Percentiles rank a stretch among this genome's conserved stretches.
phyloP scores from a whole-genome alignment of 2,329 filamentous ascomycete genomes.

The Epichloe hybrida region DNA sequence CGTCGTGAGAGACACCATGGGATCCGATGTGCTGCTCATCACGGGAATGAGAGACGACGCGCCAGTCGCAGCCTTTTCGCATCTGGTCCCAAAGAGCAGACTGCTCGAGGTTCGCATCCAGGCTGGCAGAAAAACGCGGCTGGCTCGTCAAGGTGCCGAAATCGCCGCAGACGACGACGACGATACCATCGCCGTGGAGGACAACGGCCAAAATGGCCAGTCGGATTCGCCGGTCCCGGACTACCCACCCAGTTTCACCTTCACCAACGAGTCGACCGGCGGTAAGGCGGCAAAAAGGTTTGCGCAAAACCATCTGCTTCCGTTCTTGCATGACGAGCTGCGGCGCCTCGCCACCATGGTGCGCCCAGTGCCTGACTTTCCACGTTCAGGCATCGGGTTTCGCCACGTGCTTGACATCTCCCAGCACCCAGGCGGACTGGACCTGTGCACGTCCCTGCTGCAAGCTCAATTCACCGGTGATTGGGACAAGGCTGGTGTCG shows the following conservation, averaged over 20 bases:
- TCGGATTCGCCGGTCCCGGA: neutral
- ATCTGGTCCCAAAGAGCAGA: slow-evolving; percentile 36
- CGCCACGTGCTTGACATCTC: slow-evolving; percentile 43
- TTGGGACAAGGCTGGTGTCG: slow-evolving; percentile 30
- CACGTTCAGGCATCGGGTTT: slow-evolving; percentile 36
- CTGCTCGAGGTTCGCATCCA: slow-evolving; percentile 40
- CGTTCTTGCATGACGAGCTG: slow-evolving; percentile 20
- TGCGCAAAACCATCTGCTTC: slow-evolving; percentile 22
- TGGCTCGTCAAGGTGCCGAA: slow-evolving; percentile 18
- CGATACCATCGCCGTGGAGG: neutral
- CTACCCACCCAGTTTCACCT: slow-evolving; percentile 30
- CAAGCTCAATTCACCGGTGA: slow-evolving; percentile 28
- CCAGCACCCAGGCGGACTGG: slow-evolving; percentile 36
- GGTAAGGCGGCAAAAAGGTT: slow-evolving; percentile 25
- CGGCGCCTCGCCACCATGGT: slow-evolving; percentile 37
- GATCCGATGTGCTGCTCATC: slow-evolving; percentile 44
- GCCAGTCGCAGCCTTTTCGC: slow-evolving; percentile 39
- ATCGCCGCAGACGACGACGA: neutral
- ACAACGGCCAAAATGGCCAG: slow-evolving; percentile 11
- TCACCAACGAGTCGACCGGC: slow-evolving; percentile 35
- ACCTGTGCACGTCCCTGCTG: slow-evolving; percentile 37
- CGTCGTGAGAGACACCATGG: slow-evolving; percentile 24
- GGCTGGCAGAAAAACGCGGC: slow-evolving; percentile 24
- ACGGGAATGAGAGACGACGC: slow-evolving; percentile 50
- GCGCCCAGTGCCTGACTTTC: slow-evolving; percentile 33